Evolutionary conservation across 352 stramenopile genomes (phyloP).

Genomic region (Pythium volutum): DNA sequence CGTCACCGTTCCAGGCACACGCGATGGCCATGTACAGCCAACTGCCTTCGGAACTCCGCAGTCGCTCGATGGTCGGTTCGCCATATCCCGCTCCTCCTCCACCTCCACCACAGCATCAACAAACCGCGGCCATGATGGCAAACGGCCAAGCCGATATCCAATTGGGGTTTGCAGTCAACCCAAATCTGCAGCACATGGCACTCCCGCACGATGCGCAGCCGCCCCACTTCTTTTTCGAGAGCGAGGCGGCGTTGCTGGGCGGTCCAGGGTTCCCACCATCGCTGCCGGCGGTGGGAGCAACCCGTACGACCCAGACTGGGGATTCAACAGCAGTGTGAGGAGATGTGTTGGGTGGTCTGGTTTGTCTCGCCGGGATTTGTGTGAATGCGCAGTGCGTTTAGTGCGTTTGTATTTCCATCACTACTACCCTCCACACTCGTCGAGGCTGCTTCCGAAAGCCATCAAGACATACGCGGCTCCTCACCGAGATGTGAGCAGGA

Average conservation of each 20-base stretch:
- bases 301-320: background rate
- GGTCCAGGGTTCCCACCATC: background rate
- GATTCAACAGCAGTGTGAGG: constrained; percentile 8
- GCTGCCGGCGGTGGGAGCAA: background rate
- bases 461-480: no score
- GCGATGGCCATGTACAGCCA: constrained; percentile 9
- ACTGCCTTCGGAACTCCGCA: background rate
- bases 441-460: no score
- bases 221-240: constrained; percentile 9
- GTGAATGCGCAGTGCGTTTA: no score
- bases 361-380: no score
- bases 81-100: background rate
- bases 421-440: no score
- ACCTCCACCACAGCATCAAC: background rate
- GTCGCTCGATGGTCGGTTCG: background rate
- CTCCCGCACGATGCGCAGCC: constrained; percentile 28
- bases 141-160: constrained; percentile 16
- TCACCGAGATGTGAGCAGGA: no score
- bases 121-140: constrained; percentile 22
- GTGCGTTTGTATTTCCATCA: no score
- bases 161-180: constrained; percentile 10
- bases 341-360: background rate
- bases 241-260: background rate
- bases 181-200: constrained; percentile 20
- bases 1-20: background rate